Percentiles rank a stretch among this genome's conserved stretches.
These are phyloP conservation scores for Talaromyces borbonicus DNA, from an alignment of 495 filamentous ascomycete species.

Conservation along the genomic window DNA sequence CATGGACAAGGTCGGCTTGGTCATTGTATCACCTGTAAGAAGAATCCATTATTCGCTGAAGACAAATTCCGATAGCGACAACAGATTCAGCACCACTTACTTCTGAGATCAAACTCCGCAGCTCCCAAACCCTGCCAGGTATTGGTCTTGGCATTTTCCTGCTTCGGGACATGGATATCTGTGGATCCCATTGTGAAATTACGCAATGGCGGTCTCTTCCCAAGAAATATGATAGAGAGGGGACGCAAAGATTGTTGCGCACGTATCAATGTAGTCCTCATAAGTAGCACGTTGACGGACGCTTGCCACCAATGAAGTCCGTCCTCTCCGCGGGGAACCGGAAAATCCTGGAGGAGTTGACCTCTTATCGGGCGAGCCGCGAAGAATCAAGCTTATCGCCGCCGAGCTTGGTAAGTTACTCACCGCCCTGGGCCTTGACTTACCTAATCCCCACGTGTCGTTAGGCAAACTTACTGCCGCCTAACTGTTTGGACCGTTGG, in stretches of 20 bases:
- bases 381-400: constrained; percentile 1
- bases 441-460: no score
- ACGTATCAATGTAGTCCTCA: constrained; percentile 9
- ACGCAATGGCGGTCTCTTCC: constrained; percentile 15
- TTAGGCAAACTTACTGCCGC: no score
- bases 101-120: constrained; percentile 53
- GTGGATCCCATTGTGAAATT: constrained; percentile 16
- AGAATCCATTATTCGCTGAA: background rate
- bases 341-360: background rate
- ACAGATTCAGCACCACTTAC: constrained; percentile 1
- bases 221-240: background rate
- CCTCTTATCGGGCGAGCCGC: background rate
- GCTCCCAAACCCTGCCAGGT: constrained; percentile 52
- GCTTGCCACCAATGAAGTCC: no score
- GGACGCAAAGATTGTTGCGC: constrained; percentile 9
- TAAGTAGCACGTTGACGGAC: constrained; percentile 7
- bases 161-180: background rate
- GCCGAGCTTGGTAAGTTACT: background rate
- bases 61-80: no score
- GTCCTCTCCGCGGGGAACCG: background rate
- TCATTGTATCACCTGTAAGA: constrained; percentile 63
- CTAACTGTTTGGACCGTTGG: background rate
- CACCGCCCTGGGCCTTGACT: no score
- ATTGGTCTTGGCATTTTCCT: constrained; percentile 19
- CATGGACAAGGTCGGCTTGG: constrained; percentile 66